Percentiles rank a stretch among this genome's conserved stretches.
Conservation (phyloP, 805 yeast species). For the Saturnispora bothae region DNA sequence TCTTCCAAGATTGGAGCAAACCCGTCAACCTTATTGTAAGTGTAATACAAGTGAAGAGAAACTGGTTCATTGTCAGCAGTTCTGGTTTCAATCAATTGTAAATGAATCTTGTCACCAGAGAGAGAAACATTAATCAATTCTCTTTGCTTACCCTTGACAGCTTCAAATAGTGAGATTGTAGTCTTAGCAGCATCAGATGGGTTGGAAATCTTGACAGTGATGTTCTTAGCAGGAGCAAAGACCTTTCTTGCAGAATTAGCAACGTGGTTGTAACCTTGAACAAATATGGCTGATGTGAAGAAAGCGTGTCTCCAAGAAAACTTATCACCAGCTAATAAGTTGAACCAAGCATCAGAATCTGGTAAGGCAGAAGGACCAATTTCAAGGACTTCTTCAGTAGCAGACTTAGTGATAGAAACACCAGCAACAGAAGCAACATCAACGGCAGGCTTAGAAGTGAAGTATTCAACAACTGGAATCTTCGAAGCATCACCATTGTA, state of each 20-base stretch:
- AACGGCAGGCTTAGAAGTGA: constrained; percentile 55
- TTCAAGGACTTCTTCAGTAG: constrained; percentile 28
- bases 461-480: constrained; percentile 85
- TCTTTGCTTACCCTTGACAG: constrained; percentile 56
- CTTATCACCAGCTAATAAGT: constrained; percentile 65
- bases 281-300: constrained; percentile 65
- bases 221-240: constrained; percentile 58
- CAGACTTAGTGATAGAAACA: constrained; percentile 27
- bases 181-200: constrained; percentile 45
- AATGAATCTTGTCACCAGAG: constrained; percentile 44
- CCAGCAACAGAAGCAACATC: constrained; percentile 28
- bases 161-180: constrained; percentile 55
- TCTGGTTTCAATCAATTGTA: constrained; percentile 79
- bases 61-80: constrained; percentile 68
- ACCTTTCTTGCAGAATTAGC: constrained; percentile 72
- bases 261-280: constrained; percentile 75
- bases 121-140: constrained; percentile 57
- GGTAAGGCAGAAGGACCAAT: constrained; percentile 29
- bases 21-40: constrained; percentile 77
- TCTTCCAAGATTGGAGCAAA: constrained; percentile 90
- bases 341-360: constrained; percentile 53
- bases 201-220: constrained; percentile 50
- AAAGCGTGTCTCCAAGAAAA: constrained; percentile 90
- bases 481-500: constrained; percentile 60
- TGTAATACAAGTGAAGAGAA: constrained; percentile 67